phyloP scores from a whole-genome alignment of 257 asterid species.

The Cruciata laevipes region DNA sequence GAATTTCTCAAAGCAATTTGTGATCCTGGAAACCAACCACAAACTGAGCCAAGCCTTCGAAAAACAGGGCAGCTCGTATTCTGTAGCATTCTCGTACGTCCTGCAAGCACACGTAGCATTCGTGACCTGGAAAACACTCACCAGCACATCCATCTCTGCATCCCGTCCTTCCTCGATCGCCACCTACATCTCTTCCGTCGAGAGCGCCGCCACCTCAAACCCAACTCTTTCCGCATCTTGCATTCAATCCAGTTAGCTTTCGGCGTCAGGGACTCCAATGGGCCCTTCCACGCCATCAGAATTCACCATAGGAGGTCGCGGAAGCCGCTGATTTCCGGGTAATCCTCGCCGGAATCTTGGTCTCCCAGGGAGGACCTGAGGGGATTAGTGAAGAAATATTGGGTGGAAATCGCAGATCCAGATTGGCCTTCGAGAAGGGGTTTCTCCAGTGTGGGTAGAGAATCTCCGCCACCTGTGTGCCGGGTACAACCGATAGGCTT shows the following conservation, averaged over 20 bases:
- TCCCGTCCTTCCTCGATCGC: slow-evolving; percentile 38
- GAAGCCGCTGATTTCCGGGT: slow-evolving; percentile 7
- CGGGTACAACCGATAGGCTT: too few relatives aligned
- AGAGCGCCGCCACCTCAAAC: slow-evolving; percentile 16
- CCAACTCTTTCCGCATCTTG: slow-evolving; percentile 47
- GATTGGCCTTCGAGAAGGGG: too few relatives aligned
- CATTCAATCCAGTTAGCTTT: too few relatives aligned
- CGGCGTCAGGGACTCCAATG: slow-evolving; percentile 49
- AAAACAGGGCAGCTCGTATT: slow-evolving; percentile 70
- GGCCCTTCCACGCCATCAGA: slow-evolving; percentile 55
- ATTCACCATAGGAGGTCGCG: slow-evolving; percentile 39
- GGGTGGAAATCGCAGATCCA: slow-evolving; percentile 92
- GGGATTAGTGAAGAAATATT: slow-evolving; percentile 73
- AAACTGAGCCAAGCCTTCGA: slow-evolving; percentile 59
- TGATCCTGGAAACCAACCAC: slow-evolving; percentile 73
- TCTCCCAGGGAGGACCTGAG: slow-evolving; percentile 66
- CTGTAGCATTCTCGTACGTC: slow-evolving; percentile 77
- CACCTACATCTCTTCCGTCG: slow-evolving; percentile 23
- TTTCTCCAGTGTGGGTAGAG: too few relatives aligned
- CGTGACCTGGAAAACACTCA: slow-evolving; percentile 63
- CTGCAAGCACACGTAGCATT: too few relatives aligned
- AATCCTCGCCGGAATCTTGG: slow-evolving; percentile 24
- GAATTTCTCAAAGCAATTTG: slow-evolving; percentile 40
- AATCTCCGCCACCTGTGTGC: too few relatives aligned
- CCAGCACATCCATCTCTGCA: slow-evolving; percentile 69